These are phyloP conservation scores for Lentinus brumalis DNA, from an alignment of 768 basidiomycete species.

Conservation along the genomic window DNA sequence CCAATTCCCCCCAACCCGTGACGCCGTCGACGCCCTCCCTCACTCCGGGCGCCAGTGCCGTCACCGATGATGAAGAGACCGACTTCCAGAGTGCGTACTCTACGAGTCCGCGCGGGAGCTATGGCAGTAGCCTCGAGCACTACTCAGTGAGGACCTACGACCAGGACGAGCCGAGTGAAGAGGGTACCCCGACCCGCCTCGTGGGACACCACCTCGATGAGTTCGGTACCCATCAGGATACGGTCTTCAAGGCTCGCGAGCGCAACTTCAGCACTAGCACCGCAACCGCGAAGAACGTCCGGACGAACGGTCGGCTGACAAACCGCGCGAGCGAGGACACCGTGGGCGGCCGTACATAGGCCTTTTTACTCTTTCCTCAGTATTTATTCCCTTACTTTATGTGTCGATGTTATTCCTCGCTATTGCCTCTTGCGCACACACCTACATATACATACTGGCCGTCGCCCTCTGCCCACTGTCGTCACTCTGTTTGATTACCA, in stretches of 20 bases:
- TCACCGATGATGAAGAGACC: constrained; percentile 76
- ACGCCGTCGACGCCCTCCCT: constrained; percentile 40
- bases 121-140: constrained; percentile 45
- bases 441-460: background rate
- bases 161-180: constrained; percentile 17
- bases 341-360: constrained; percentile 22
- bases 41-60: constrained; percentile 31
- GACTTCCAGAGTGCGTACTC: constrained; percentile 90
- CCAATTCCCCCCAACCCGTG: constrained; percentile 25
- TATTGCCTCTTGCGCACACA: background rate
- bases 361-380: constrained; percentile 1
- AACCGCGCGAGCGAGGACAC: constrained; percentile 42
- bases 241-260: constrained; percentile 42
- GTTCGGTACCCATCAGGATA: constrained; percentile 24
- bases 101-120: constrained; percentile 69
- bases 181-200: constrained; percentile 27
- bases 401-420: constrained; percentile 12
- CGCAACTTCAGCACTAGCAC: constrained; percentile 60
- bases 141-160: constrained; percentile 13
- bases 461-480: background rate
- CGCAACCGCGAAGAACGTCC: constrained; percentile 50
- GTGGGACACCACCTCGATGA: constrained; percentile 32
- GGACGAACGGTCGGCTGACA: constrained; percentile 34
- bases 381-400: constrained; percentile 26
- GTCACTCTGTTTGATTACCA: background rate